Percentiles rank a stretch among this genome's conserved stretches.
These are phyloP conservation scores for Phytophthora capsici DNA, from an alignment of 352 stramenopile species.

Conservation along the genomic window DNA sequence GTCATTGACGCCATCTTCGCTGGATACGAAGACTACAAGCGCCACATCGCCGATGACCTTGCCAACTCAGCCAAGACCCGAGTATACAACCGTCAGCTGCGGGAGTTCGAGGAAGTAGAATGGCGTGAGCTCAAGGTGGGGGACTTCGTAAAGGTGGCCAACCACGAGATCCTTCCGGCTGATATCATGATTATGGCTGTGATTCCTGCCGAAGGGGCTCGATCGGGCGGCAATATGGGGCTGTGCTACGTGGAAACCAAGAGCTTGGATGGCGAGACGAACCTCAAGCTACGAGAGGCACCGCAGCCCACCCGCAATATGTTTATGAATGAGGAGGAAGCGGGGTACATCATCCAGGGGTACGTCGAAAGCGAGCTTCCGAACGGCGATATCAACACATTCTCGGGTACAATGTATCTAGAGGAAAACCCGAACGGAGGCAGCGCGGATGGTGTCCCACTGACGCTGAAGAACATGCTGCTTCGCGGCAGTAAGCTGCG, in stretches of 20 bases:
- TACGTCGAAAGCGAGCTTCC: conserved; percentile 84
- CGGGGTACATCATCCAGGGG: conserved; percentile 65
- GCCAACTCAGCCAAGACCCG: conserved; percentile 73
- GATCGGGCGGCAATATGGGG: conserved; percentile 68
- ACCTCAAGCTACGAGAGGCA: conserved; percentile 85
- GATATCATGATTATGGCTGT: conserved; percentile 86
- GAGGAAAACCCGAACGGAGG: conserved; percentile 54
- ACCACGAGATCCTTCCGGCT: conserved; percentile 82
- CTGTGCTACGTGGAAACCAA: conserved; percentile 92
- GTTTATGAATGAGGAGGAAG: conserved; percentile 74
- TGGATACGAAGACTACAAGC: conserved; percentile 86
- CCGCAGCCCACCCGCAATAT: conserved; percentile 60
- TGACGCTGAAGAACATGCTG: conserved; percentile 91
- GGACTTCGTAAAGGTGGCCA: conserved; percentile 84
- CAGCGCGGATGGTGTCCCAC: conserved; percentile 51
- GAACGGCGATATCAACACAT: conserved; percentile 84
- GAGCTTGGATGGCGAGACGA: conserved; percentile 89
- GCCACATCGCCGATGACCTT: conserved; percentile 76
- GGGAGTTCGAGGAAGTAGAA: conserved; percentile 85
- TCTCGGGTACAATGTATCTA: conserved; percentile 75
- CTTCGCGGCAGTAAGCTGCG: conserved; percentile 90
- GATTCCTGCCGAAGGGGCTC: conserved; percentile 62
- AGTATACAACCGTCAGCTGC: conserved; percentile 78
- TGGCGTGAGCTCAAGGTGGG: conserved; percentile 86
- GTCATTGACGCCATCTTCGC: conserved; percentile 87